Evolutionary conservation across 257 asterid genomes (phyloP), one percentile per base, ranked within the genome.

Genomic region (Primulina eburnea): DNA sequence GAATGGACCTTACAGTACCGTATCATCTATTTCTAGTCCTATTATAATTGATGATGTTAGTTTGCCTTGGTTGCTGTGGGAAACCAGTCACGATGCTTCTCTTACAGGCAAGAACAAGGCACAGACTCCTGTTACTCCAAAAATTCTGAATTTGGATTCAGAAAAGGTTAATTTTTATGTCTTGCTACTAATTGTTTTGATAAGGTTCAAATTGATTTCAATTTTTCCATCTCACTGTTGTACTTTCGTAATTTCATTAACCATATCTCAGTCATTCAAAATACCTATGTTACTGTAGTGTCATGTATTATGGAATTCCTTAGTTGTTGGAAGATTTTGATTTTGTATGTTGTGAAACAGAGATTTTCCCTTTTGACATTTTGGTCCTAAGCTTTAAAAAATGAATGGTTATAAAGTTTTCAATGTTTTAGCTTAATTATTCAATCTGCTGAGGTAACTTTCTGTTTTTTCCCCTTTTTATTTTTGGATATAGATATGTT

Each of bases 11-110:
- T 77, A 72, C 64, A 81, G 78, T 73, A 82, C 79, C 8, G 75
- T 60, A 40, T 82, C 67, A 71, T 52, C 80, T 57, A 59, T 67
- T 67, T 11, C 64, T 65, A 56, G 57, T 59, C 76, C 82, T 43
- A 73, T 66, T 40, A 86, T 73, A 75, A 60, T 72, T 62, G 89
- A 84, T 47, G 89, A 86, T 40, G 78, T 84, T 73, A 76, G 65
- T 58, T 71, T 84, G 64, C 89, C 89, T 60, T 84, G 89, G 89
- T 66, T 84, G 76, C 78, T 75, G 65, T 84, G 89, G 89, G 89
- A 84, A 77, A 81, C 88, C 52, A 75, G 77, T 69, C 80, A 73
- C 14, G 85, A 79, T 62, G 75, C 69, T 66, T 84, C 81, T 69
- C 40, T 56, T 24, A 33, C 70, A 34, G 66, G 74, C 69, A 76